These are phyloP conservation scores for Apodospora peruviana DNA, from an alignment of 495 filamentous ascomycete species.

Conservation along the genomic window DNA sequence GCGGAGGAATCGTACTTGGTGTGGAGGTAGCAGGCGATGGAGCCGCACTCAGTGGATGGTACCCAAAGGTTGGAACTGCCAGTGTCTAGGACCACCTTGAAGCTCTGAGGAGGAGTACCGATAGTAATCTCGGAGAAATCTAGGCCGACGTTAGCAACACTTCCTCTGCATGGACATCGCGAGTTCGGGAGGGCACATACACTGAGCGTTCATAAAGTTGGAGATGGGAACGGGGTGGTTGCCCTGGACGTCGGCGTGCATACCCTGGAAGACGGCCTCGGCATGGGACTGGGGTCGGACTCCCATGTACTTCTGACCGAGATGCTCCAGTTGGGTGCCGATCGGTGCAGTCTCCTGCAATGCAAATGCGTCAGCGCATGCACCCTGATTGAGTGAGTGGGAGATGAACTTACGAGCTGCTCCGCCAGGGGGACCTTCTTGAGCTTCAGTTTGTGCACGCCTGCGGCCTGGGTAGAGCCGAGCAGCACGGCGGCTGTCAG, in stretches of 20 bases:
- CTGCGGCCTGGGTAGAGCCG: slow-evolving; percentile 70
- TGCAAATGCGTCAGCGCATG: slow-evolving; percentile 11
- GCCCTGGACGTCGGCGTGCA: slow-evolving; percentile 57
- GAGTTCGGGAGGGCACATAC: slow-evolving; percentile 46
- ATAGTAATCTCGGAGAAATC: slow-evolving; percentile 96
- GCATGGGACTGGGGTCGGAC: slow-evolving; percentile 61
- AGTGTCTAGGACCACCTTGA: slow-evolving; percentile 98
- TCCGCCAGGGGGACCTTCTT: slow-evolving; percentile 91
- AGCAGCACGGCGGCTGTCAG: slow-evolving; percentile 76
- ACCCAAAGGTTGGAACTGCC: slow-evolving; percentile 99
- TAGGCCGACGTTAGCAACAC: slow-evolving; percentile 26
- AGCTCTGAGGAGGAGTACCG: slow-evolving; percentile 85
- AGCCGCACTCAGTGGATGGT: slow-evolving; percentile 81
- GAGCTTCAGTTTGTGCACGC: slow-evolving; percentile 89
- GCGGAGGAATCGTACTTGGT: slow-evolving; percentile 87
- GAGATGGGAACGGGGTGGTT: slow-evolving; percentile 82
- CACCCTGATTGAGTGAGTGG: neutral
- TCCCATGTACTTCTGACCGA: slow-evolving; percentile 94
- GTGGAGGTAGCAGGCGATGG: slow-evolving; percentile 98
- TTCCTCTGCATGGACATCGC: neutral
- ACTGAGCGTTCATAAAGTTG: slow-evolving; percentile 99
- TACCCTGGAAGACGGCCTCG: slow-evolving; percentile 74
- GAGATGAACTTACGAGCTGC: slow-evolving; percentile 67
- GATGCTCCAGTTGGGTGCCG: slow-evolving; percentile 68
- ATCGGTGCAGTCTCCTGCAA: slow-evolving; percentile 69